Percentiles rank a stretch among this genome's conserved stretches.
phyloP scores from a whole-genome alignment of 352 stramenopile genomes.

The Phytophthora nicotianae region DNA sequence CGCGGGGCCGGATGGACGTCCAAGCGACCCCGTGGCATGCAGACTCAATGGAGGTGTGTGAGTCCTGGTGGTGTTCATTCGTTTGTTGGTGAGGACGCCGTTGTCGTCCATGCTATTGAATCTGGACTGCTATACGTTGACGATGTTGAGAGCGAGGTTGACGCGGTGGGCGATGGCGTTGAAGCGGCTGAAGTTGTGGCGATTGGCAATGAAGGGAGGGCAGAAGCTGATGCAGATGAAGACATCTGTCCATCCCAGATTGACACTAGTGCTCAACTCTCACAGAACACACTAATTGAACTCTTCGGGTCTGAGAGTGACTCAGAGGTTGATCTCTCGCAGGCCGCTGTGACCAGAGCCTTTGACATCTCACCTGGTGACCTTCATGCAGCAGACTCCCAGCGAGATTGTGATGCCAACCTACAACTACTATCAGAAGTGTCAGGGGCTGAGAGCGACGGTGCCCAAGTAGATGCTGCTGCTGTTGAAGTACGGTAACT shows the following conservation, averaged over 20 bases:
- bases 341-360: no score
- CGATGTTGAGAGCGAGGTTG: neutral
- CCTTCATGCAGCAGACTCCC: no score
- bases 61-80: neutral
- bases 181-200: neutral
- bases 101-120: neutral
- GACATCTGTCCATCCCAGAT: neutral
- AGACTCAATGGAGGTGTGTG: neutral
- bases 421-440: no score
- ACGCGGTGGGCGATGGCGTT: neutral
- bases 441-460: no score
- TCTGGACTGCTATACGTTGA: neutral
- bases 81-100: neutral
- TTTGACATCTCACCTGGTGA: no score
- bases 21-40: neutral
- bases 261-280: neutral
- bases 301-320: no score
- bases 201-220: neutral
- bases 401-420: no score
- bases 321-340: no score
- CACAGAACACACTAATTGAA: neutral
- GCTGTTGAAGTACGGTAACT: no score
- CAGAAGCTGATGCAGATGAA: no score
- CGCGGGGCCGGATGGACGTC: neutral
- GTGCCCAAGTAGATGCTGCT: no score